Evolutionary conservation across 148 eudicot genomes (phyloP).

Genomic region (Pouteria glomerata): DNA sequence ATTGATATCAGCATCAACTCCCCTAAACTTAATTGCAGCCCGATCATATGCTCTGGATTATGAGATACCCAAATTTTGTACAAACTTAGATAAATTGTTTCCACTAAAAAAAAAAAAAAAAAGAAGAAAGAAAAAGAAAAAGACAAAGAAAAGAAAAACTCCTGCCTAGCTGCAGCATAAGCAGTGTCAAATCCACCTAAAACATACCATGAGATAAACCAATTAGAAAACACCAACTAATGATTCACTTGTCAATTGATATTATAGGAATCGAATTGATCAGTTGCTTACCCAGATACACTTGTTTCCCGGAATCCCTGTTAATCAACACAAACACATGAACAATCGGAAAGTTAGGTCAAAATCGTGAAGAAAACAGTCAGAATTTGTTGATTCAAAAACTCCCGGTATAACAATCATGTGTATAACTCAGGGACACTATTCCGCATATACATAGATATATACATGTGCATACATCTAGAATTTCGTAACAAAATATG

Average conservation of each 20-base stretch:
- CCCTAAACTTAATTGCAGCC: slow-evolving; percentile 86
- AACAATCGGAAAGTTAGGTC: too few species aligned
- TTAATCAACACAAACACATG: slow-evolving; percentile 10
- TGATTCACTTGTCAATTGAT: background rate
- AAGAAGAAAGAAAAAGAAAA: too few species aligned
- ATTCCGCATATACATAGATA: too few species aligned
- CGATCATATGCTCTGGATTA: slow-evolving; percentile 78
- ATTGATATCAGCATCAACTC: slow-evolving; percentile 88
- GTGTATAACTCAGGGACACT: too few species aligned
- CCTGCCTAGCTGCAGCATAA: slow-evolving; percentile 89
- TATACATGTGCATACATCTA: too few species aligned
- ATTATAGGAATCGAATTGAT: background rate
- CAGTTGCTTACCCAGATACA: slow-evolving; percentile 61
- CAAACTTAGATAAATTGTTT: background rate
- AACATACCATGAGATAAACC: background rate
- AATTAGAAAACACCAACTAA: background rate
- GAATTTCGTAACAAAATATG: background rate
- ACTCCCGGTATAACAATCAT: too few species aligned
- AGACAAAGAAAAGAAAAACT: too few species aligned
- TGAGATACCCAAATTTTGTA: too few species aligned
- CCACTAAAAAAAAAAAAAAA: too few species aligned
- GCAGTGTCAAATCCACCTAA: slow-evolving; percentile 96
- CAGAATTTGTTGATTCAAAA: background rate
- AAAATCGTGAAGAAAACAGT: background rate
- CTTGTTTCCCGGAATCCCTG: slow-evolving; percentile 97